Percentiles rank a stretch among this genome's conserved stretches.
Conservation (phyloP, 2,329 filamentous ascomycete species). For the Alternaria ventricosa region DNA sequence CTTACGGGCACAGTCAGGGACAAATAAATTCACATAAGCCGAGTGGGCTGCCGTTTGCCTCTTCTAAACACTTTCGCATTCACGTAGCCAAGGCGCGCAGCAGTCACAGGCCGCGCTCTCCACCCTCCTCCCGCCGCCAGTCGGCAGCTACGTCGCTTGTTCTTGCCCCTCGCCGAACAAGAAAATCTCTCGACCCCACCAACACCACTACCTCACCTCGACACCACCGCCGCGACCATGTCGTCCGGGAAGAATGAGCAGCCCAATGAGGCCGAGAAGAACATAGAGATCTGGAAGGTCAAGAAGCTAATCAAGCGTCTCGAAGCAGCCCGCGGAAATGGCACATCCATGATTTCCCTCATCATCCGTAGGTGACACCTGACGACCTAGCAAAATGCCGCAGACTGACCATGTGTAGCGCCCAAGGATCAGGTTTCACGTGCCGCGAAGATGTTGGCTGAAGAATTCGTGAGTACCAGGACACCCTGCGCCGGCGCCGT, state of each 20-base stretch:
- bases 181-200: constrained; percentile 30
- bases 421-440: constrained; percentile 98
- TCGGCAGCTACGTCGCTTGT: constrained; percentile 26
- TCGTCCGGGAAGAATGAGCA: constrained; percentile 54
- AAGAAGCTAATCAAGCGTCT: constrained; percentile 99
- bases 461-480: constrained; percentile 84
- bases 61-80: neutral
- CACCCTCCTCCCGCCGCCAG: constrained; percentile 18
- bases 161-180: constrained; percentile 16
- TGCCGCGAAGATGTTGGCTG: constrained; percentile 98
- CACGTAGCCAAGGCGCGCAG: constrained; percentile 5
- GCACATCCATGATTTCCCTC: constrained; percentile 99
- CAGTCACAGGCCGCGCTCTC: constrained; percentile 3
- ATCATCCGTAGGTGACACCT: constrained; percentile 80
- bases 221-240: constrained; percentile 39
- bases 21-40: constrained; percentile 17
- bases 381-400: neutral
- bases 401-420: constrained; percentile 60
- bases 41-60: neutral
- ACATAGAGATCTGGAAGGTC: constrained; percentile 94
- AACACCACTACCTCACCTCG: constrained; percentile 14
- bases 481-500: neutral
- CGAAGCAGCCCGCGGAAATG: constrained; percentile 95
- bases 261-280: constrained; percentile 97
- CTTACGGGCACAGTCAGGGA: neutral